Conservation (phyloP, 768 basidiomycete species). For the Gloeophyllum trabeum region DNA sequence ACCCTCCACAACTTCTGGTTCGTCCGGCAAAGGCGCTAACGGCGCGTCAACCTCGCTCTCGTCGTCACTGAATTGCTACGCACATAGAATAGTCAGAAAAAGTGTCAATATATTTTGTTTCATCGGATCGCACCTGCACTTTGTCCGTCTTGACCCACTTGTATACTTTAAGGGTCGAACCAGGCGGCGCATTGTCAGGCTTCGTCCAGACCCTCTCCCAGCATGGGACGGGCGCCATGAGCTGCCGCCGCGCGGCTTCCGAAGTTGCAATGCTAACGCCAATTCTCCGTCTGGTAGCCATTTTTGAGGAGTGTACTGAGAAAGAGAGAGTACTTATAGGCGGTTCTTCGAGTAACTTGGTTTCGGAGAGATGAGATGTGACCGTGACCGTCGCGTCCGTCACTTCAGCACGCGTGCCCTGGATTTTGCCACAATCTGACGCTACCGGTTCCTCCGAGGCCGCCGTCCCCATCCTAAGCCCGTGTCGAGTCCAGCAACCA, state of each 20-base stretch:
- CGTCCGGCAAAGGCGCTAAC: slow-evolving; percentile 68
- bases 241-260: slow-evolving; percentile 69
- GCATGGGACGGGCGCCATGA: slow-evolving; percentile 84
- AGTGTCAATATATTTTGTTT: too few relatives aligned
- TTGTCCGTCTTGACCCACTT: slow-evolving; percentile 80
- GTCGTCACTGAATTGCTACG: slow-evolving; percentile 83
- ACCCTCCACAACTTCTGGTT: slow-evolving; percentile 66
- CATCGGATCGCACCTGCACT: slow-evolving; percentile 62
- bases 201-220: slow-evolving; percentile 75
- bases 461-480: too few relatives aligned
- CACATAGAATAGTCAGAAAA: too few relatives aligned
- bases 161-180: slow-evolving; percentile 52
- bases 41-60: slow-evolving; percentile 74
- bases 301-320: too few relatives aligned
- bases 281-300: slow-evolving; percentile 69
- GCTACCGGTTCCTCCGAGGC: too few relatives aligned
- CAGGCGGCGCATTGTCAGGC: slow-evolving; percentile 41
- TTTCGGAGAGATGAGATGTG: too few relatives aligned
- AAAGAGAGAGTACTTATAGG: too few relatives aligned
- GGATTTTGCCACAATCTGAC: too few relatives aligned
- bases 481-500: too few relatives aligned
- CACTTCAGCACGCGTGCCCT: too few relatives aligned
- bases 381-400: too few relatives aligned
- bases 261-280: slow-evolving; percentile 69
- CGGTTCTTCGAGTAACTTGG: too few relatives aligned